Evolutionary conservation across 441 rosid genomes (phyloP), one percentile per base, ranked within the genome.

Genomic region (Manihot esculenta): DNA sequence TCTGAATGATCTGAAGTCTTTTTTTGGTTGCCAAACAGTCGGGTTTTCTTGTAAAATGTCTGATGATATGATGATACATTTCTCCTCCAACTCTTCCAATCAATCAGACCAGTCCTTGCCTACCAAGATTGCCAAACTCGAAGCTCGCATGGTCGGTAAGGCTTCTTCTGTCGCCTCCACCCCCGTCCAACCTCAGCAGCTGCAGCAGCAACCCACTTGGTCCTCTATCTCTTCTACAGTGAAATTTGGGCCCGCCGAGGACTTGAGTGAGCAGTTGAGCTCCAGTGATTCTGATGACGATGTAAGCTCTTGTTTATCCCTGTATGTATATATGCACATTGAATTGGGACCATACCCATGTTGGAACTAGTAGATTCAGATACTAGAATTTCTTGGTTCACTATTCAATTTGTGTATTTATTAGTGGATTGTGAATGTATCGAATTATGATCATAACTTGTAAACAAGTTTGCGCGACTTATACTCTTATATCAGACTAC

Each of bases 71-170:
- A 75, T 89, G 63, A 30, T 91, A 42, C 98, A 95, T 81, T 89
- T 95, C 77, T 85, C 97, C 21, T 95, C 99, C 0, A 95, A 92
- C 81, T 91, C 99, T 21, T 95, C 99, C 0, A 95, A 95, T 80
- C 98, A 85, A 77, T 95, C 99, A 23, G 98, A 95, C 87, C 91
- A 89, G 69, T 95, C 99, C 60, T 58, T 92, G 44, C 99, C 98
- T 72, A 87, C 89, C 69, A 95, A 95, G 81, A 86, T 95, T 73
- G 99, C 99, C 27, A 95, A 95, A 86, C 99, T 95, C 48, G 99
- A 95, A 83, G 99, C 99, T 59, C 99, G 99, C 41, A 73, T 95
- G 86, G 90, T 86, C 18, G 97, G 99, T n/a, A 95, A 89, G 82
- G 78, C 86, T 23, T 68, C 90, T 60, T 76, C 87, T 11, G 70